Percentiles rank a stretch among this genome's conserved stretches.
Evolutionary conservation across 257 asterid genomes (phyloP).

Genomic region (Thymus mandschuricus): DNA sequence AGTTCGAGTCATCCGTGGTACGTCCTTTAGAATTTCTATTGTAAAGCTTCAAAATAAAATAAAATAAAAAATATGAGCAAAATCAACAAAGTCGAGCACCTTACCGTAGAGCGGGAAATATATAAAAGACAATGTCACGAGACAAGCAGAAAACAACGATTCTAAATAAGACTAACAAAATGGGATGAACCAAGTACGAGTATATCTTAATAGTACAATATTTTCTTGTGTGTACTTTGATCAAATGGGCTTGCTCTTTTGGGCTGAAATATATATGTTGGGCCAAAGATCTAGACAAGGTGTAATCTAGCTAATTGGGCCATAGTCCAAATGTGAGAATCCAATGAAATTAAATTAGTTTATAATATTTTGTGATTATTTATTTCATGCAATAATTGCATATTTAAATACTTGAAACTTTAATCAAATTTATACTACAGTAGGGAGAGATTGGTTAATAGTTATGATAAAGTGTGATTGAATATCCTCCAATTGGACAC

Average conservation of each 20-base stretch:
- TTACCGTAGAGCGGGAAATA: too few relatives aligned
- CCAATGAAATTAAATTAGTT: background rate
- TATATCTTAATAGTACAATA: too few relatives aligned
- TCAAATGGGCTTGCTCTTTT: background rate
- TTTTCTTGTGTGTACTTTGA: too few relatives aligned
- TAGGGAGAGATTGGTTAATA: background rate
- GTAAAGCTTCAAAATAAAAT: too few relatives aligned
- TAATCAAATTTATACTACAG: background rate
- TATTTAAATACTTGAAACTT: background rate
- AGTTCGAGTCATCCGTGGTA: too few relatives aligned
- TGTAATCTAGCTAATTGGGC: background rate
- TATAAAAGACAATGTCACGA: background rate
- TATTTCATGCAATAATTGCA: background rate
- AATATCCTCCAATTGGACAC: conserved; percentile 10
- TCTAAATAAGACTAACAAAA: background rate
- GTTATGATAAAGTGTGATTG: conserved; percentile 19
- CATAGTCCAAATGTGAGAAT: background rate
- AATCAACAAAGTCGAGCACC: too few relatives aligned
- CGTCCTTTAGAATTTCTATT: too few relatives aligned
- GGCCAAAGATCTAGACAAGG: background rate
- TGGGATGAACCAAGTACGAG: too few relatives aligned
- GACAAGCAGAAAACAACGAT: background rate
- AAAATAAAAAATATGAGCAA: too few relatives aligned
- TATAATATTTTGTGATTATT: background rate
- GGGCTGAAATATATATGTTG: background rate